Evolutionary conservation across 108 stramenopile species (phyloP).

Genomic region (Conticribra guillardii): DNA sequence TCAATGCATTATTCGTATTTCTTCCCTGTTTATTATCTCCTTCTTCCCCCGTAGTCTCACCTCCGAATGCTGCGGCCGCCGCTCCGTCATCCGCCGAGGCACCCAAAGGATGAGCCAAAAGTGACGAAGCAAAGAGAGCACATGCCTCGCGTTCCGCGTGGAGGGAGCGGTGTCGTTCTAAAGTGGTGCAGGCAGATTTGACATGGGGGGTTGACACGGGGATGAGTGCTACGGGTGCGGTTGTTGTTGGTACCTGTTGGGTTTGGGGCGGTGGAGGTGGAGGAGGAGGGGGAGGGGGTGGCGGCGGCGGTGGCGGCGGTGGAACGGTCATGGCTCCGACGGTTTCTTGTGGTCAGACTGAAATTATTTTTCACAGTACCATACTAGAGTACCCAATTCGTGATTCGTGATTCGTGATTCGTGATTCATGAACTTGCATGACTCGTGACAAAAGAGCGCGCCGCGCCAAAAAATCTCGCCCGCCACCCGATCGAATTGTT

Average conservation of each 20-base stretch:
- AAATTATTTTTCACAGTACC: too few species aligned
- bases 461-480: too few species aligned
- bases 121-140: constrained; percentile 57
- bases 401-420: too few species aligned
- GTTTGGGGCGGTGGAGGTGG: constrained; percentile 31
- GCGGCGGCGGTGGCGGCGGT: constrained; percentile 54
- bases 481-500: too few species aligned
- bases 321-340: constrained; percentile 32
- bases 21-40: too few species aligned
- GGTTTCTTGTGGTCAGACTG: too few species aligned
- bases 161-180: constrained; percentile 72
- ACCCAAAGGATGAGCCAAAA: constrained; percentile 53
- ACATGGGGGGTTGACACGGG: neutral
- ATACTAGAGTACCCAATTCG: neutral
- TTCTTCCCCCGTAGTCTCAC: too few species aligned
- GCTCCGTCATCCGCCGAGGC: constrained; percentile 1
- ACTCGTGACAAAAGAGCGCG: too few species aligned
- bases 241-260: constrained; percentile 26
- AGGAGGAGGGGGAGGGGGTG: constrained; percentile 26
- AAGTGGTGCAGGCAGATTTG: constrained; percentile 15
- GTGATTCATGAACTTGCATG: too few species aligned
- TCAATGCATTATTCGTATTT: neutral
- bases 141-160: constrained; percentile 75
- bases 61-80: neutral
- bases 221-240: too few species aligned